Percentiles rank a stretch among this genome's conserved stretches.
These are phyloP conservation scores for Syzygium jambos DNA, from an alignment of 345 rosid species.

Conservation along the genomic window DNA sequence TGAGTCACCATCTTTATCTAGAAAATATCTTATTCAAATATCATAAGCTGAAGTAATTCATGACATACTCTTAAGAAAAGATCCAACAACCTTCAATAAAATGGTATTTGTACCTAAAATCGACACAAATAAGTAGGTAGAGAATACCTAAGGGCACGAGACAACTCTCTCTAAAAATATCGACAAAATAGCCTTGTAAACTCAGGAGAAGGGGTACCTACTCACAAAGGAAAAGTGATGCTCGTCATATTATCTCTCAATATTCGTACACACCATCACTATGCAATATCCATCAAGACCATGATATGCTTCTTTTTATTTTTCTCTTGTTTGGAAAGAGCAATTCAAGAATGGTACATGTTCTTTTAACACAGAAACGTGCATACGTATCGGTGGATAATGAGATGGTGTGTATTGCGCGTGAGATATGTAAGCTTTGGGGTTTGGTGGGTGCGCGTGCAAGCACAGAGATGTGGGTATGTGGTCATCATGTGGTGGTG, in stretches of 20 bases:
- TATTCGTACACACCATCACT: not conserved
- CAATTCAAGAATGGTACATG: not conserved
- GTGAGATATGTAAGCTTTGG: not conserved
- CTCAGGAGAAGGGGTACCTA: no score
- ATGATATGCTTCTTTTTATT: slow-evolving; percentile 2
- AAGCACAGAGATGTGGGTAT: not conserved
- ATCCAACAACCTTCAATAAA: not conserved
- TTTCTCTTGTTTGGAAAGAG: not conserved
- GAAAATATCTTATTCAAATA: not conserved
- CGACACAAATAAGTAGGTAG: not conserved
- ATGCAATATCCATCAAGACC: slow-evolving; percentile 19
- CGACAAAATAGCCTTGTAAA: not conserved
- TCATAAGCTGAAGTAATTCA: not conserved
- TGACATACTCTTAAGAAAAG: not conserved
- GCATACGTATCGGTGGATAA: not conserved
- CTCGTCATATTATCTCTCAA: not conserved
- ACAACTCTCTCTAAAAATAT: not conserved
- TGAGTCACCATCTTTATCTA: not conserved
- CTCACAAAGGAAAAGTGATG: not conserved
- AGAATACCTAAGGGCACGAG: not conserved
- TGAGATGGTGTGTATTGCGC: not conserved
- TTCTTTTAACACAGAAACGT: not conserved
- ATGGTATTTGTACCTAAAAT: not conserved
- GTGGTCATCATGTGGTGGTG: not conserved
- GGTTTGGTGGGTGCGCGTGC: not conserved